Evolutionary conservation across 164 flowering plant species (phyloP).

Genomic region (Aristolochia fimbriata): DNA sequence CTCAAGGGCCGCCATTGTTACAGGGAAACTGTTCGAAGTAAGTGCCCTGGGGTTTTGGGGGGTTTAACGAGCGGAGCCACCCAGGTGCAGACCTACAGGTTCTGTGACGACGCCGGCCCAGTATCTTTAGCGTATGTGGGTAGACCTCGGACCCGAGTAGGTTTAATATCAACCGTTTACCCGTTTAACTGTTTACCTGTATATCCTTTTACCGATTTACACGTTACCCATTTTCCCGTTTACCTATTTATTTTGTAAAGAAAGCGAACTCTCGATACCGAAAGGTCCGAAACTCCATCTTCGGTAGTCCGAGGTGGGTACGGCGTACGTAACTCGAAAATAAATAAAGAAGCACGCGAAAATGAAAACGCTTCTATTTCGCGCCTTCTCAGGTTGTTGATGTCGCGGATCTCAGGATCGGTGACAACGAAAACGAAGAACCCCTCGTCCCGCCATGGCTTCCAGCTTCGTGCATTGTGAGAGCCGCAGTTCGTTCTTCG

Average conservation of each 20-base stretch:
- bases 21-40: conserved; percentile 1
- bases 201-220: no score
- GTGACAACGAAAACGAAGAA: background rate
- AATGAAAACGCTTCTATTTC: background rate
- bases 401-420: background rate
- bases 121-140: no score
- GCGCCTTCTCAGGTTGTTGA: background rate
- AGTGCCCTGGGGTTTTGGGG: conserved; percentile 8
- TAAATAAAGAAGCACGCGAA: background rate
- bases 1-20: conserved; percentile 31
- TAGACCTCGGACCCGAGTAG: no score
- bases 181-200: no score
- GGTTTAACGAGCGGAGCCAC: background rate
- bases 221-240: no score
- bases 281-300: no score
- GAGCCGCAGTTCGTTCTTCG: background rate
- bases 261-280: no score
- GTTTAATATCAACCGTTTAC: no score
- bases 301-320: background rate
- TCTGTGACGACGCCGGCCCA: no score
- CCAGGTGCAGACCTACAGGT: background rate
- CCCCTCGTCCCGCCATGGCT: background rate
- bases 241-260: no score
- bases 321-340: background rate
- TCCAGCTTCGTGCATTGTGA: background rate